Evolutionary conservation across 176 grass and related monocot genomes (phyloP).

Genomic region (Phyllostachys edulis): DNA sequence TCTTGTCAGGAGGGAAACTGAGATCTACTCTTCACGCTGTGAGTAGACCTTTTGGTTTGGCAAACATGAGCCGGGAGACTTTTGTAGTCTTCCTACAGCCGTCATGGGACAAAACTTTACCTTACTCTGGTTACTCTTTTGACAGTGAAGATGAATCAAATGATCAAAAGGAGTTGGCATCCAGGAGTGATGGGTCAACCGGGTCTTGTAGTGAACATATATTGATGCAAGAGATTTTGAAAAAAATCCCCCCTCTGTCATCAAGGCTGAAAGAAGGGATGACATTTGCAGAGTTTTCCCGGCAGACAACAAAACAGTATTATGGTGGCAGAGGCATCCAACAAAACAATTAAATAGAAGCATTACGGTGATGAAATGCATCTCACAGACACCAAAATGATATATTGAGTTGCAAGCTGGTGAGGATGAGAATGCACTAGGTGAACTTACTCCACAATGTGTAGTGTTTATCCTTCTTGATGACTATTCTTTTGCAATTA

Average conservation of each 20-base stretch:
- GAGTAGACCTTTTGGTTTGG: conserved; percentile 39
- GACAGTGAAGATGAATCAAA: conserved; percentile 43
- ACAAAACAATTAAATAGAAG: conserved; percentile 40
- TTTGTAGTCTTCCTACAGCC: conserved; percentile 91
- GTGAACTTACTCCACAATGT: background rate
- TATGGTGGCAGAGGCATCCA: conserved; percentile 73
- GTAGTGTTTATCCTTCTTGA: background rate
- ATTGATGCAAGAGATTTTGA: conserved; percentile 51
- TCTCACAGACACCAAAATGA: background rate
- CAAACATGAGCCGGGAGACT: conserved; percentile 69
- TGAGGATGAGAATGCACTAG: background rate
- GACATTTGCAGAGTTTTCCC: conserved; percentile 91
- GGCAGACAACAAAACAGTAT: conserved; percentile 87
- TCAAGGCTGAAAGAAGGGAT: conserved; percentile 75
- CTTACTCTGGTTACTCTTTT: conserved; percentile 30
- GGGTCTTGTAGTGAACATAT: background rate
- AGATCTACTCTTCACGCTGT: conserved; percentile 82
- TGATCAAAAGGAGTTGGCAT: conserved; percentile 19
- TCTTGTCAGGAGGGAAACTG: conserved; percentile 73
- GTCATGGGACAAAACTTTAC: conserved; percentile 72
- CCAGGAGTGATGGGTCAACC: background rate
- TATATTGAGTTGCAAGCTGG: background rate
- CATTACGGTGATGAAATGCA: background rate
- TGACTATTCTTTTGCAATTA: background rate
- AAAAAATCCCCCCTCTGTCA: conserved; percentile 61